Percentiles rank a stretch among this genome's conserved stretches.
Conservation (phyloP, 2,329 filamentous ascomycete genomes). For the Drechslera avenae region DNA sequence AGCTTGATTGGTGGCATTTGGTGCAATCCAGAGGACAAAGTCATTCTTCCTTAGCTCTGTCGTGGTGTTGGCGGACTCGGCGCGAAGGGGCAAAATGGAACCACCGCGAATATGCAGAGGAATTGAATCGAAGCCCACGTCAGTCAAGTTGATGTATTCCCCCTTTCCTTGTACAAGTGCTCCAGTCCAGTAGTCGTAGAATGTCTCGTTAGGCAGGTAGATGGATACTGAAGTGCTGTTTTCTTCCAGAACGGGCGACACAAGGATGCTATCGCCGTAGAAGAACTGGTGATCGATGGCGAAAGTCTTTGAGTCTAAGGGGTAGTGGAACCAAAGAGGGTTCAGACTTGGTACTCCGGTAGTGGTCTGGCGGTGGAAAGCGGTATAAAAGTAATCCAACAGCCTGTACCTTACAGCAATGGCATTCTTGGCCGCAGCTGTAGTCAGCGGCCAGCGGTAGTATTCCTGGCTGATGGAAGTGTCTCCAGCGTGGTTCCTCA, state of each 20-base stretch:
- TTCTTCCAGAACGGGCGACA: slow-evolving; percentile 61
- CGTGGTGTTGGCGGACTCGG: slow-evolving; percentile 63
- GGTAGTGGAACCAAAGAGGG: slow-evolving; percentile 75
- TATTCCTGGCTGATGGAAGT: slow-evolving; percentile 68
- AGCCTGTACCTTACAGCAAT: slow-evolving; percentile 74
- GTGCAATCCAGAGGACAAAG: slow-evolving; percentile 74
- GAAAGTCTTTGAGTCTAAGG: slow-evolving; percentile 58
- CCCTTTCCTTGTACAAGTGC: slow-evolving; percentile 55
- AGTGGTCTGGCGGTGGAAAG: slow-evolving; percentile 63
- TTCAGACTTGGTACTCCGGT: slow-evolving; percentile 69
- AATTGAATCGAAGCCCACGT: slow-evolving; percentile 60
- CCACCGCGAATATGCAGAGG: slow-evolving; percentile 70
- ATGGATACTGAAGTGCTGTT: slow-evolving; percentile 59
- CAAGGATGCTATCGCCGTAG: slow-evolving; percentile 61
- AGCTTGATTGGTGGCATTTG: slow-evolving; percentile 67
- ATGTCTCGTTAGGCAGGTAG: slow-evolving; percentile 63
- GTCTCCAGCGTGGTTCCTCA: slow-evolving; percentile 70
- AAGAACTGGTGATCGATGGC: slow-evolving; percentile 62
- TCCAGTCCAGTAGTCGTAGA: slow-evolving; percentile 65
- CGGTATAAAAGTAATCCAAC: slow-evolving; percentile 78
- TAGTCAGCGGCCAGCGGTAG: slow-evolving; percentile 54
- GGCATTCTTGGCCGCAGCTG: slow-evolving; percentile 67
- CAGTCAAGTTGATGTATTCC: slow-evolving; percentile 50
- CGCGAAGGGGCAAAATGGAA: slow-evolving; percentile 65
- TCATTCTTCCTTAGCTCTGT: slow-evolving; percentile 67